Base-by-base conservation (phyloP, 2,329 filamentous ascomycete species). In the Cordyceps javanica region DNA sequence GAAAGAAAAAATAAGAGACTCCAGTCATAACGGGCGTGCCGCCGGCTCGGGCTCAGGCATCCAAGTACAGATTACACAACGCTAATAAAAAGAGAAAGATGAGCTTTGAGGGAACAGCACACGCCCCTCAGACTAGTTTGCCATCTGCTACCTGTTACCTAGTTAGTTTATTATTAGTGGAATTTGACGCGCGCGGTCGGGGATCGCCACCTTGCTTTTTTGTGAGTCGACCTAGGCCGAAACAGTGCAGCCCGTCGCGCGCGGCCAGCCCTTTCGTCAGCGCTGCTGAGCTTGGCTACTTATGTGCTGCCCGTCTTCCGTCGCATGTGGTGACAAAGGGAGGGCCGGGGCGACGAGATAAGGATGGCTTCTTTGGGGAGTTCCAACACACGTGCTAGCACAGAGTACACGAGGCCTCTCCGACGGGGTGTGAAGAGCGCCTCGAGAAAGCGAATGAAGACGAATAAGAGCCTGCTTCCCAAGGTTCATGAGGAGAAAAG, bases 111-210 rank as follows among this genome's bases (percentile, higher is more conserved):
- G 11, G 6, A 32, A 6, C 6, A 6, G 11, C 30, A 32, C 30
- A 32, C 30, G 11, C 30, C 11, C 30, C 6, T 11, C 30, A 6
- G 11, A 32, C 30, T 32, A 32, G 30, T 11, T 6, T 6, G 30
- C 30, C 14, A n/a, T 38, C 34, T 16, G 6, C 14, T n/a, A 45
- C 21, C 14, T 28, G 26, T 14, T 25, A 25, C 11, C 14, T 13
- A 46, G 26, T 21, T 21, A 8, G 10, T 9, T 16, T 6, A 39
- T 21, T 54, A 11, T 3, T 42, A 44, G 51, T 44, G 51, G 51
- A 32, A 19, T 30, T 54, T 44, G 51, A 44, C 51, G 51, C 51
- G 51, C 51, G 51, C 51, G 38, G 51, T 51, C 48, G 34, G 48
- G 48, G 26, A 54, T 54, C 51, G 44, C 19, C 51, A 44, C 13